Conservation (phyloP, 2,329 filamentous ascomycete genomes). For the Cercospora janseana region DNA sequence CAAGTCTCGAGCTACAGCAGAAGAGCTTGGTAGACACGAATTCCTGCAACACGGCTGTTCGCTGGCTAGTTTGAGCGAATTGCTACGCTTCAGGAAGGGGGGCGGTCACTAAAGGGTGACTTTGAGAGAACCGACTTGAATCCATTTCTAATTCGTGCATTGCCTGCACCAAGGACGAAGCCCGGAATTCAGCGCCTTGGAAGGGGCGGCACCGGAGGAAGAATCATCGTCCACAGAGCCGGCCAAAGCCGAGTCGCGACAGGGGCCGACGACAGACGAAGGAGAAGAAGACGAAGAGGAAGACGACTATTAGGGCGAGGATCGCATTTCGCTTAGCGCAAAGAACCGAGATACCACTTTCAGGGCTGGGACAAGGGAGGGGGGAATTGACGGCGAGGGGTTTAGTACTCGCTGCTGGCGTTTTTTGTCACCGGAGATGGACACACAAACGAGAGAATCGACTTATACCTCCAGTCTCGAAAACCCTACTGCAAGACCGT, state of each 20-base stretch:
- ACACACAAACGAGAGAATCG: conserved; percentile 15
- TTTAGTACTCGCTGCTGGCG: conserved; percentile 8
- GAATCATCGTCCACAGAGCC: not conserved
- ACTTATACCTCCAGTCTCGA: conserved; percentile 10
- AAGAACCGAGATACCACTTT: conserved; percentile 18
- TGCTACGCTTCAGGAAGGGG: conserved; percentile 80
- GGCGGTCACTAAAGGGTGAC: conserved; percentile 46
- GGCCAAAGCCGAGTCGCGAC: not conserved
- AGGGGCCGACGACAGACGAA: not conserved
- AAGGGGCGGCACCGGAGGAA: no score
- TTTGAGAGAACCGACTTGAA: not conserved
- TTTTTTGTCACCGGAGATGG: conserved; percentile 3
- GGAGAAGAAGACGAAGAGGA: not conserved
- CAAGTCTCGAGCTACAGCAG: conserved; percentile 85
- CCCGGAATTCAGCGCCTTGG: not conserved
- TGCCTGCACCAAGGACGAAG: not conserved
- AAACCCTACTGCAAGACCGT: conserved; percentile 9
- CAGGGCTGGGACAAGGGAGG: conserved; percentile 12
- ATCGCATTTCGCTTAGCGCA: not conserved
- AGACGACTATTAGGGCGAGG: not conserved
- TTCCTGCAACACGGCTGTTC: conserved; percentile 92
- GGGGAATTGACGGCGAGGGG: not conserved
- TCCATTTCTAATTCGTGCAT: not conserved
- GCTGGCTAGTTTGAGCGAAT: conserved; percentile 75
- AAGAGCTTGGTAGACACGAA: conserved; percentile 86